Evolutionary conservation across 139 green algal species (phyloP).

Genomic region (Spirogloea muscicola): DNA sequence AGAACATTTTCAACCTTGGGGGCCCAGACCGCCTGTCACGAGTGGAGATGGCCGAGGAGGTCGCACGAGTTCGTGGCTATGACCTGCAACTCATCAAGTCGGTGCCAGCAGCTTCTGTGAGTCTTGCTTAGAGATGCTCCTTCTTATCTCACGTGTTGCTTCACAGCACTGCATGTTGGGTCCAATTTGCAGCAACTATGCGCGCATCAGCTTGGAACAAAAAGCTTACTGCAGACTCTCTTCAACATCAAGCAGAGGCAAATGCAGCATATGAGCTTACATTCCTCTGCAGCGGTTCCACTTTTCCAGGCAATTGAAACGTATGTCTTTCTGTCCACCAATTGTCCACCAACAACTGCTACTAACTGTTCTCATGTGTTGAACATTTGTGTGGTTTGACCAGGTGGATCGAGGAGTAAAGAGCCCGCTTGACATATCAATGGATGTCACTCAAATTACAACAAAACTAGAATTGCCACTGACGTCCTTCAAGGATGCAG

Average conservation of each 20-base stretch:
- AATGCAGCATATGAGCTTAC: no score
- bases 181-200: no score
- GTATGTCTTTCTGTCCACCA: neutral
- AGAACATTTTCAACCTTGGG: conserved; percentile 61
- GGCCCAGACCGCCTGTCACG: conserved; percentile 60
- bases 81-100: conserved; percentile 7
- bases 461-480: neutral
- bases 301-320: neutral
- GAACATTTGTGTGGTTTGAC: neutral
- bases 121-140: neutral
- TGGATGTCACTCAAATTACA: conserved; percentile 47
- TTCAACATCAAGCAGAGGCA: no score
- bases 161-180: no score
- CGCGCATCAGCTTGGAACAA: neutral
- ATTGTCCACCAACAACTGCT: neutral
- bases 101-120: conserved; percentile 4
- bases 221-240: conserved; percentile 1
- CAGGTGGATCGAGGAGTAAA: conserved; percentile 22
- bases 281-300: neutral
- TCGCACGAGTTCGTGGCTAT: conserved; percentile 38
- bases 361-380: neutral
- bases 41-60: conserved; percentile 60
- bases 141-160: neutral
- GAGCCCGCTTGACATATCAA: conserved; percentile 62
- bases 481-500: conserved; percentile 17